Evolutionary conservation across 306 rosid species (phyloP).

Genomic region (Morella rubra): DNA sequence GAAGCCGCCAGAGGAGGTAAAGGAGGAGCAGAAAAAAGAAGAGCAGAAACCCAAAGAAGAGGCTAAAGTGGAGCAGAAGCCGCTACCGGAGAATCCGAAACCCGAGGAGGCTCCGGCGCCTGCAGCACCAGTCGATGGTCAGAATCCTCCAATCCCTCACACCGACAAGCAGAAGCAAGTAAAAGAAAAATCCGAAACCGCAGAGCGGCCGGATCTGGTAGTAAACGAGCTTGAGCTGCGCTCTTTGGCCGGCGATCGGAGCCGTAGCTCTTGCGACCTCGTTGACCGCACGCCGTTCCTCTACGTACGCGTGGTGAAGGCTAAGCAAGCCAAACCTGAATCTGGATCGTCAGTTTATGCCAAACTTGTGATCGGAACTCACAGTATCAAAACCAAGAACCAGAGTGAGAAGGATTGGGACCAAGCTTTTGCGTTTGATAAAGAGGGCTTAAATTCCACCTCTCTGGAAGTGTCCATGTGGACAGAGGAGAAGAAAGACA

Average conservation of each 20-base stretch:
- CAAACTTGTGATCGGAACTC: conserved; percentile 79
- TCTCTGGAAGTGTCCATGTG: conserved; percentile 78
- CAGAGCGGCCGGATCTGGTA: conserved; percentile 27
- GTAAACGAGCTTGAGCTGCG: conserved; percentile 54
- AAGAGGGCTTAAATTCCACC: conserved; percentile 72
- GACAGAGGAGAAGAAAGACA: conserved; percentile 54
- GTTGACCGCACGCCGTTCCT: conserved; percentile 77
- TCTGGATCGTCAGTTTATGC: conserved; percentile 32
- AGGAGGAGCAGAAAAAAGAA: conserved; percentile 31
- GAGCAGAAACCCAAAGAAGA: conserved; percentile 30
- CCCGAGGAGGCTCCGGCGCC: conserved; percentile 26
- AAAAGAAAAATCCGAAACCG: conserved; percentile 23
- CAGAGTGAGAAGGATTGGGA: conserved; percentile 78
- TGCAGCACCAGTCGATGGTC: conserved; percentile 18
- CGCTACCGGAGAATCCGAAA: conserved; percentile 6
- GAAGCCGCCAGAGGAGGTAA: conserved; percentile 23
- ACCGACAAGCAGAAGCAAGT: conserved; percentile 30
- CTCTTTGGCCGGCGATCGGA: conserved; percentile 47
- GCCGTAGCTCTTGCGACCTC: conserved; percentile 57
- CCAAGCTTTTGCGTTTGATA: conserved; percentile 81
- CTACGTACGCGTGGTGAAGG: conserved; percentile 63
- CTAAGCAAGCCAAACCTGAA: conserved; percentile 35
- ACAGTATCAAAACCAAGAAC: conserved; percentile 57
- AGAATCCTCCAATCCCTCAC: conserved; percentile 44
- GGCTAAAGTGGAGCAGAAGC: conserved; percentile 19